Base-by-base conservation (phyloP, 257 asterid species). In the Solanum tarijense region DNA sequence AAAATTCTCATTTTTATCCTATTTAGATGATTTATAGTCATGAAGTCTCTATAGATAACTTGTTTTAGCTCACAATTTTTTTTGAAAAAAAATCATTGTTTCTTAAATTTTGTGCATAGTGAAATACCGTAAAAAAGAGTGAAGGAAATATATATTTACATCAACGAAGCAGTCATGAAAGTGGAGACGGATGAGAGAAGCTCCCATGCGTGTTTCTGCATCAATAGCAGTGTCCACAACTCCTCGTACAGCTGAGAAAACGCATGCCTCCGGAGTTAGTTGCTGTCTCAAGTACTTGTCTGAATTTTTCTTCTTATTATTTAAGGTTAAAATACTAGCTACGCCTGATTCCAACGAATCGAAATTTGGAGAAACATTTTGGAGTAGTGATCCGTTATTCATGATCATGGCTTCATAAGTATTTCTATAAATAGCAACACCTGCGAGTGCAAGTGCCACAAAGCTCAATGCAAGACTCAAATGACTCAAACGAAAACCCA, bases 111-210 rank as follows among this genome's bases (percentile, higher is more conserved):
- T 29, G 10, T 68, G 36, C 75, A 68, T 27, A 12, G 2, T 27
- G 36, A 66, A 66, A 66, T 12, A 25, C 1, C 0, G 0, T 62
- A 79, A 60, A 39, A 41, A 76, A 39, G 13, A 39, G 85, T 2
- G 29, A 34, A 62, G 11, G 9, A 29, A 71, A 16, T 14, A 48
- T 62, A 21, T 73, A 86, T 62, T 62, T 62, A 62, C 88, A 25
- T 86, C 88, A 9, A 86, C 88, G 20, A 86, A 86, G 48, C 88
- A 86, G 39, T 86, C 88, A 52, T 86, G 88, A 18, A 86, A 86
- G 27, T 46, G 69, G 58, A 86, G 88, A 23, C 88, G 88, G 9
- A 86, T 86, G 39, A 86, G 88, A 48, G 88, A 86, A 48, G 88
- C 84, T 8, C 88, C 88, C 88, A 86, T 86, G 35, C 88, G 84